Evolutionary conservation across 192 early-diverging fungal species (phyloP).

Genomic region (Haplosporangium gracile): DNA sequence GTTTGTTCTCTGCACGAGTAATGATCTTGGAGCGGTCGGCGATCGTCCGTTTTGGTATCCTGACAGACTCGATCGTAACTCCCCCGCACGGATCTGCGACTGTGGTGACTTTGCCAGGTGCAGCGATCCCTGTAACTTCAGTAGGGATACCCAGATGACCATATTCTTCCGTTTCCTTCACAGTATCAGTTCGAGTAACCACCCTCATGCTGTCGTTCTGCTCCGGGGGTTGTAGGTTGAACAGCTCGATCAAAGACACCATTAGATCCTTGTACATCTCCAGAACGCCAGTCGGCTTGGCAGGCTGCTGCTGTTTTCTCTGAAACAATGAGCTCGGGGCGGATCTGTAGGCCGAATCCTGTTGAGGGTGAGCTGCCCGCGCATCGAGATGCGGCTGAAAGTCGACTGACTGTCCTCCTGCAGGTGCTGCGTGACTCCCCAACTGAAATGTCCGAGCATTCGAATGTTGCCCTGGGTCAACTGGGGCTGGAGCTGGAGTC

Average conservation of each 20-base stretch:
- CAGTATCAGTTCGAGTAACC: neutral
- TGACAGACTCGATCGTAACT: neutral
- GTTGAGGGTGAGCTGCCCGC: neutral
- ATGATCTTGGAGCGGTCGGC: constrained; percentile 2
- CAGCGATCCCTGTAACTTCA: neutral
- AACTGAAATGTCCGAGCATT: neutral
- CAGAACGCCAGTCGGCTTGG: constrained; percentile 11
- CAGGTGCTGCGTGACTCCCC: neutral
- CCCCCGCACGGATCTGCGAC: neutral
- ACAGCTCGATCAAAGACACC: constrained; percentile 21
- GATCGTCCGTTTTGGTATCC: constrained; percentile 16
- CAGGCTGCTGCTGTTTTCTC: neutral
- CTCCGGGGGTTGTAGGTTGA: constrained; percentile 8
- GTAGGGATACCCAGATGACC: neutral
- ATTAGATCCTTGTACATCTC: constrained; percentile 41
- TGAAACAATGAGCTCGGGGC: neutral
- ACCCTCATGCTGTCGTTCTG: neutral
- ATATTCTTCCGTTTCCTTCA: neutral
- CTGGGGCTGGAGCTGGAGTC: neutral
- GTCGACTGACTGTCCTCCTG: neutral
- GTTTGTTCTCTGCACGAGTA: constrained; percentile 46
- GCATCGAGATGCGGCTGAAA: neutral
- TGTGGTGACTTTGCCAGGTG: neutral
- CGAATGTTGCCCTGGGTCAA: neutral
- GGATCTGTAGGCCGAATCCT: neutral